These are phyloP conservation scores for Pichia pseudocactophila DNA, from an alignment of 805 yeast species.

Conservation along the genomic window DNA sequence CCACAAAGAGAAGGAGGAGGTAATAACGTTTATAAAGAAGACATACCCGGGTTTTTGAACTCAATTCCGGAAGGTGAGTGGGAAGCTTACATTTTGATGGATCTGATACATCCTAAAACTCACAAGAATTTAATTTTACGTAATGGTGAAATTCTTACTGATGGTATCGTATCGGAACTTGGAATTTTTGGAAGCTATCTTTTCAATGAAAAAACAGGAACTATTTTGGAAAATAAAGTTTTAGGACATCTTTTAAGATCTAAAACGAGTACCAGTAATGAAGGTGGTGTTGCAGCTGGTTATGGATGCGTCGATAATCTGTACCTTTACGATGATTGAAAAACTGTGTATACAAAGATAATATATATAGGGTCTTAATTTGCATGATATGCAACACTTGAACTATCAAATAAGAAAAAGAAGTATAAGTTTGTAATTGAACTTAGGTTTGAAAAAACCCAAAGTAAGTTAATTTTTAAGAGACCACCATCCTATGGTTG, in stretches of 20 bases:
- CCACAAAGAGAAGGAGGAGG: conserved; percentile 99
- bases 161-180: conserved; percentile 78
- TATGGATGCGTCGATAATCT: conserved; percentile 93
- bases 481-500: conserved; percentile 29
- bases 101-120: conserved; percentile 72
- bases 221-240: conserved; percentile 50
- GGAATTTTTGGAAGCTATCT: conserved; percentile 83
- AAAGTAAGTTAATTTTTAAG: conserved; percentile 11
- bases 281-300: conserved; percentile 99
- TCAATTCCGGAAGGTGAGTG: conserved; percentile 59
- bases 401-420: background rate
- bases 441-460: conserved; percentile 1
- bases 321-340: conserved; percentile 35
- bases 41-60: conserved; percentile 68
- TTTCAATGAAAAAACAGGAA: conserved; percentile 57
- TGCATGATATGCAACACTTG: no score
- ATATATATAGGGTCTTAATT: no score
- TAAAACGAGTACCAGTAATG: conserved; percentile 78
- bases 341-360: conserved; percentile 1
- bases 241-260: conserved; percentile 87
- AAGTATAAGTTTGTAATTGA: background rate
- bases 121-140: conserved; percentile 63
- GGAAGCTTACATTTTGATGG: conserved; percentile 93
- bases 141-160: conserved; percentile 51
- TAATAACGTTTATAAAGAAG: conserved; percentile 79